Conservation (phyloP, 225 moss, liverwort and hornwort genomes). For the Physcomitrellopsis africana region DNA sequence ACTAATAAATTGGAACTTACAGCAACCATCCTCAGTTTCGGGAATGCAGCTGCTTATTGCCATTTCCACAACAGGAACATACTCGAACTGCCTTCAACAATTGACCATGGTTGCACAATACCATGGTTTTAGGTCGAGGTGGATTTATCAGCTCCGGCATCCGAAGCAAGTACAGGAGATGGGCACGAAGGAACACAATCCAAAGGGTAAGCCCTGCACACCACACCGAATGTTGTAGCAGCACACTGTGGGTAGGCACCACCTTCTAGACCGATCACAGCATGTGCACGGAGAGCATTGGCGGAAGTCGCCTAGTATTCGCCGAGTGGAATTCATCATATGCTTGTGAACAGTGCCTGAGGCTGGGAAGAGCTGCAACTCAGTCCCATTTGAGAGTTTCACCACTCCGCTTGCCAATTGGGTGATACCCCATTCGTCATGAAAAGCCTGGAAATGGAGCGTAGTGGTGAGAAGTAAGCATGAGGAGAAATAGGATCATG, state of each 20-base stretch:
- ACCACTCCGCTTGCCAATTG: conserved; percentile 33
- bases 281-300: conserved; percentile 57
- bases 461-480: no score
- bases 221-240: conserved; percentile 52
- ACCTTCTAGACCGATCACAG: conserved; percentile 38
- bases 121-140: no score
- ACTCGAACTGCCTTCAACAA: no score
- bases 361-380: conserved; percentile 34
- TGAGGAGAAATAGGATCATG: no score
- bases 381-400: conserved; percentile 35
- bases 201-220: conserved; percentile 37
- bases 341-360: conserved; percentile 28
- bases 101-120: no score
- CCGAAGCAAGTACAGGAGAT: conserved; percentile 49
- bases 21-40: no score
- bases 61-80: no score
- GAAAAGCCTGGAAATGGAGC: conserved; percentile 4
- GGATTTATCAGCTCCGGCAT: conserved; percentile 30
- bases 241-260: conserved; percentile 52
- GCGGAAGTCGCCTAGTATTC: conserved; percentile 43
- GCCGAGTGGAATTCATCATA: conserved; percentile 22
- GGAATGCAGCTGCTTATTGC: no score
- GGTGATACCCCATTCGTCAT: conserved; percentile 27
- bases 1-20: no score
- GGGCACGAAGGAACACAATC: conserved; percentile 47